These are phyloP conservation scores for Sanghuangporus weigelae DNA, from an alignment of 1,284 basidiomycete genomes.

Conservation along the genomic window DNA sequence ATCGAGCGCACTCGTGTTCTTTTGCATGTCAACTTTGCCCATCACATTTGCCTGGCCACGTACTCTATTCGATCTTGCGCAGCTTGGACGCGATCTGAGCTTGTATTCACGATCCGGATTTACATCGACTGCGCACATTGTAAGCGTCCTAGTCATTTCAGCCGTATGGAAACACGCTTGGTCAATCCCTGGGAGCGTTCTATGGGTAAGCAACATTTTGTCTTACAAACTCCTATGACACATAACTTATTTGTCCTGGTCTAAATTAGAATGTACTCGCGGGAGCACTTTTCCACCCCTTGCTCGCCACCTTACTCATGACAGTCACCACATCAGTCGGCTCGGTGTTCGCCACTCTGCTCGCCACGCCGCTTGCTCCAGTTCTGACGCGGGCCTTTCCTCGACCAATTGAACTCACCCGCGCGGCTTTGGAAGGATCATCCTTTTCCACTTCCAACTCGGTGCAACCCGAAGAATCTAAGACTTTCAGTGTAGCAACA, in stretches of 20 bases:
- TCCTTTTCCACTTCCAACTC: constrained; percentile 18
- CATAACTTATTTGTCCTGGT: background rate
- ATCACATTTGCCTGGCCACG: constrained; percentile 72
- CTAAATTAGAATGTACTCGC: constrained; percentile 76
- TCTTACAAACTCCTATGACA: constrained; percentile 18
- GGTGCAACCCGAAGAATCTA: constrained; percentile 23
- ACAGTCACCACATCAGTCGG: constrained; percentile 81
- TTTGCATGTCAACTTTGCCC: constrained; percentile 54
- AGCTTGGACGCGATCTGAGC: constrained; percentile 68
- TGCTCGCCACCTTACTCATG: constrained; percentile 72
- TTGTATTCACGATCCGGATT: constrained; percentile 68
- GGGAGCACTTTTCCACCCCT: constrained; percentile 78
- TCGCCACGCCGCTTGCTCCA: constrained; percentile 81
- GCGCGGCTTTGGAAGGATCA: constrained; percentile 57
- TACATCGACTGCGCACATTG: constrained; percentile 58
- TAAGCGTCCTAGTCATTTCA: constrained; percentile 79
- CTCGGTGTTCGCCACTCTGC: constrained; percentile 73
- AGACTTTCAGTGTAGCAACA: constrained; percentile 23
- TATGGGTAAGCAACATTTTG: constrained; percentile 57
- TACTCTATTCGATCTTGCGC: constrained; percentile 67
- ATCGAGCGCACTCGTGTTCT: constrained; percentile 47
- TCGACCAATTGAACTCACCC: constrained; percentile 76
- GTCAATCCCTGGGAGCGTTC: constrained; percentile 87
- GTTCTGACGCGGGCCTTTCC: constrained; percentile 78
- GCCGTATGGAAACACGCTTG: constrained; percentile 93